Base-by-base conservation (phyloP, 2,329 filamentous ascomycete genomes). In the Neofusicoccum ribis region DNA sequence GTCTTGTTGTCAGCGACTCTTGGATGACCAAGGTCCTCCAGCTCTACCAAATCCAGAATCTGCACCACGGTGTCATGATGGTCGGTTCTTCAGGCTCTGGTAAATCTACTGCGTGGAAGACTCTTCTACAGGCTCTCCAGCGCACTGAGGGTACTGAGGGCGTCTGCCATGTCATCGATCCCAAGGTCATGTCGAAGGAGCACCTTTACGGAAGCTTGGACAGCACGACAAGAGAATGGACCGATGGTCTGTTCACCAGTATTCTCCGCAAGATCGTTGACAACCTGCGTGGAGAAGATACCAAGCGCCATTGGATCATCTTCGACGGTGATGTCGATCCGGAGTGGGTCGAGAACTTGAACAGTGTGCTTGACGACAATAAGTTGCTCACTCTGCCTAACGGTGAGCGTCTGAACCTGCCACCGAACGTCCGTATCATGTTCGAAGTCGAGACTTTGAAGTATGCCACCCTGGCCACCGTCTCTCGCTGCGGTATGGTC, bases 51-150 rank as follows among this genome's bases (percentile, higher is more conserved):
- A 99, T 99, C 68, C 95, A 98, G 78, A 91, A 89, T 69, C 93
- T 99, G 66, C 95, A 99, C 74, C 95, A 99, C 71, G 95, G 95
- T 89, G 95, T 99, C 34, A 99, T 99, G 96, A 98, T 99, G 95
- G 95, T 99, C 9, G 95, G 95, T 68, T 93, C 92, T 74, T 97
- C 96, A 36, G 95, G 96, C n/a, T 91, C 94, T 51, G 96, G 96
- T 75, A 99, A 99, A 81, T 97, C 95, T 46, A 89, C 91, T 1
- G 91, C 95, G 5, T 99, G 96, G 95, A 93, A 91, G 73, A 88
- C 96, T 47, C 84, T 99, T 60, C 85, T 99, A 20, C 91, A 96
- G 72, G 95, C 96, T 15, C 81, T 99, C 66, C 94, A 98, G 72
- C 88, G 91, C 72, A 91, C 96, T 14, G 95, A 99, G 76, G 89